Conservation (phyloP, 2,329 filamentous ascomycete genomes). For the Ophiostoma sp. region DNA sequence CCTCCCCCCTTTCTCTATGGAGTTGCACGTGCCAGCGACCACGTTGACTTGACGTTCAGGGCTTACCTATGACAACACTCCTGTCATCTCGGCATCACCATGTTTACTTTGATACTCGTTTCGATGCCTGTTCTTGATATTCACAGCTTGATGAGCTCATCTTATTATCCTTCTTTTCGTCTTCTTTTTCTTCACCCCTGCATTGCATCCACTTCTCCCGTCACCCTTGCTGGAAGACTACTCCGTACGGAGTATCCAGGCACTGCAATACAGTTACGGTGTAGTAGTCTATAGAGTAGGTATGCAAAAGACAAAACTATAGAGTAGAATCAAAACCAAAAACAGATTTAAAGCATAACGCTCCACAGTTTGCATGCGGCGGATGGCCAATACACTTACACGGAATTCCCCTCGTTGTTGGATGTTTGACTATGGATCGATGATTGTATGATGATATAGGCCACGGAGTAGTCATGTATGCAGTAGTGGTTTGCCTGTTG, state of each 20-base stretch:
- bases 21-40: background rate
- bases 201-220: background rate
- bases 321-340: background rate
- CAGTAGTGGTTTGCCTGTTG: no score
- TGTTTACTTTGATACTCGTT: background rate
- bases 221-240: background rate
- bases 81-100: background rate
- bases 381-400: conserved; percentile 13
- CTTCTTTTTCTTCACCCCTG: conserved; percentile 1
- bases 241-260: background rate
- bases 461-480: no score
- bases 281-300: background rate
- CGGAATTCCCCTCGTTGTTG: background rate
- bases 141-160: background rate
- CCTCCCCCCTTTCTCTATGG: background rate
- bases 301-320: background rate
- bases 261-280: no score
- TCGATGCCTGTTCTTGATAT: background rate
- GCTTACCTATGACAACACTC: background rate
- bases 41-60: background rate
- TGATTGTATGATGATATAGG: no score
- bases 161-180: background rate
- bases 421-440: background rate
- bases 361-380: background rate
- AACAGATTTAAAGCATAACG: background rate